Percentiles rank a stretch among this genome's conserved stretches.
phyloP scores from a whole-genome alignment of 2,329 filamentous ascomycete species.

The Aspergillus calidoustus region DNA sequence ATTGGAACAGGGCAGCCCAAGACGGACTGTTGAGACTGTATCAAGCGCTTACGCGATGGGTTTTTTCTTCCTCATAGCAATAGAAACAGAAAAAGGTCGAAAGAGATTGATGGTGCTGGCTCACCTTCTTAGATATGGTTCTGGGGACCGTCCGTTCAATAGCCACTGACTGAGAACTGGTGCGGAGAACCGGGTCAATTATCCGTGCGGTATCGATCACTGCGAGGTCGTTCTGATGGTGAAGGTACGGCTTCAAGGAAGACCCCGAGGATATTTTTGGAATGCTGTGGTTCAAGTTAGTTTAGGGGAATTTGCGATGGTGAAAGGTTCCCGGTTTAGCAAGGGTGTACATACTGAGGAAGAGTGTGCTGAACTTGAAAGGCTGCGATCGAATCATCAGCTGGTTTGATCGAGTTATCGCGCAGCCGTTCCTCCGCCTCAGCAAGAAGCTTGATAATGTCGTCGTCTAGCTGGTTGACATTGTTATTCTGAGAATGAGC shows the following conservation, averaged over 20 bases:
- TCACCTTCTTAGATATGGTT: slow-evolving; percentile 54
- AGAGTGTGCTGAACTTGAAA: background rate
- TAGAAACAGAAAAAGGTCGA: slow-evolving; percentile 9
- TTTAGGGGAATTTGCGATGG: background rate
- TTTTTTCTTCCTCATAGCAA: slow-evolving; percentile 75
- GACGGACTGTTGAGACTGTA: slow-evolving; percentile 74
- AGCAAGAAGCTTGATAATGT: slow-evolving; percentile 66
- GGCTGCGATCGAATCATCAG: background rate
- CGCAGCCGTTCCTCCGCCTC: slow-evolving; percentile 65
- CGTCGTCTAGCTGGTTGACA: slow-evolving; percentile 63
- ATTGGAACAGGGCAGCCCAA: slow-evolving; percentile 77
- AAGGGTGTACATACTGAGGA: slow-evolving; percentile 7
- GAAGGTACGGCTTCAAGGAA: slow-evolving; percentile 60
- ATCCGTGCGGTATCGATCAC: slow-evolving; percentile 58
- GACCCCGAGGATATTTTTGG: slow-evolving; percentile 55
- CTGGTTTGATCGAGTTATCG: slow-evolving; percentile 19
- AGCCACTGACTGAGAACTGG: slow-evolving; percentile 24
- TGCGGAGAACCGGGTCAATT: slow-evolving; percentile 52
- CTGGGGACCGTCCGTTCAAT: background rate
- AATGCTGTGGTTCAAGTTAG: slow-evolving; percentile 42
- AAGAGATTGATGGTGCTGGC: slow-evolving; percentile 23
- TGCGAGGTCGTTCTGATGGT: slow-evolving; percentile 57
- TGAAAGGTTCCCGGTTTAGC: background rate
- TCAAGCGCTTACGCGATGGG: slow-evolving; percentile 69
- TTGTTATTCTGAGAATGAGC: slow-evolving; percentile 10